phyloP scores from a whole-genome alignment of 139 green algal genomes.

The Dunaliella primolecta region DNA sequence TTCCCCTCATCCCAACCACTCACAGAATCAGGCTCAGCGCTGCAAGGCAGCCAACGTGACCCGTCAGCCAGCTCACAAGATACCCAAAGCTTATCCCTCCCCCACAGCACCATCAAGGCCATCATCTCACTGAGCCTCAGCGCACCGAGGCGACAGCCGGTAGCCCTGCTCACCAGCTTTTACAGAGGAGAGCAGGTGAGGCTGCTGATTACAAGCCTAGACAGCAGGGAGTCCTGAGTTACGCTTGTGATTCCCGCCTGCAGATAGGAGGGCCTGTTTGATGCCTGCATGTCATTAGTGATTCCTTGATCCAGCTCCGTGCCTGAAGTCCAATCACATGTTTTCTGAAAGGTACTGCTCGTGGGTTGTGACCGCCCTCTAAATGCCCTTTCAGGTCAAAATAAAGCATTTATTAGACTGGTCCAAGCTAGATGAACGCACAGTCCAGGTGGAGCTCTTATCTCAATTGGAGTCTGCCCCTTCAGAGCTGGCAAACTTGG shows the following conservation, averaged over 20 bases:
- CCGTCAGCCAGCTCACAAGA: neutral
- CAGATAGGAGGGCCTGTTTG: neutral
- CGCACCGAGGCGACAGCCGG: constrained; percentile 18
- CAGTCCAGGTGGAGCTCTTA: constrained; percentile 12
- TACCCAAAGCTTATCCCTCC: constrained; percentile 10
- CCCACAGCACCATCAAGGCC: constrained; percentile 13
- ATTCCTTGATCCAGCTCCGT: neutral
- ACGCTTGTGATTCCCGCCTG: neutral
- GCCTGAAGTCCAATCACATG: too few relatives aligned
- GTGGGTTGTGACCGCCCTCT: too few relatives aligned
- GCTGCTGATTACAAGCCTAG: neutral
- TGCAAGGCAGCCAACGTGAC: neutral
- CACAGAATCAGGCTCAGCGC: neutral
- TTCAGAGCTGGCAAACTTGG: neutral
- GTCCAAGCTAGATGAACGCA: constrained; percentile 29
- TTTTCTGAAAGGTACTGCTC: too few relatives aligned
- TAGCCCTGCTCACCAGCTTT: constrained; percentile 44
- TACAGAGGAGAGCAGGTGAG: constrained; percentile 28
- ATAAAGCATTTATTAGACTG: constrained; percentile 32
- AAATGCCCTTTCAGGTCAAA: too few relatives aligned
- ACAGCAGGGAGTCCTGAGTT: neutral
- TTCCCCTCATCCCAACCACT: neutral
- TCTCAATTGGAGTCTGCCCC: neutral
- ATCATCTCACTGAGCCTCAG: constrained; percentile 25
- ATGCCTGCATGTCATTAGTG: neutral